Evolutionary conservation across 306 rosid species (phyloP), one percentile per base, ranked within the genome.

Genomic region (Crataegus laevigata): DNA sequence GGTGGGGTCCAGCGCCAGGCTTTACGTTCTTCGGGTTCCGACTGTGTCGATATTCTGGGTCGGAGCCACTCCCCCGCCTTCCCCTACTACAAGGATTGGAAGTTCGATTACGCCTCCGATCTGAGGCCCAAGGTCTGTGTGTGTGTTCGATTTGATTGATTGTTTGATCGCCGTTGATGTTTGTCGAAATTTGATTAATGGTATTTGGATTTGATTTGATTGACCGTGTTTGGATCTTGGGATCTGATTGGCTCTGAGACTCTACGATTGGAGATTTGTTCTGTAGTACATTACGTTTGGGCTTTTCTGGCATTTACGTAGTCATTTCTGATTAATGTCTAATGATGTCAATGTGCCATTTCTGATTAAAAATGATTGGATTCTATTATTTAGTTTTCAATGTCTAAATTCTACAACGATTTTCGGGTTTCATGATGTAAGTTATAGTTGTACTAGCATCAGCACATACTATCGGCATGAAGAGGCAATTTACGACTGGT

Each of bases 61-160:
- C 84, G 82, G 25, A 60, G 80, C 11, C 87, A 75, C 47, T 79
- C 88, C 26, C 91, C 89, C 4, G 66, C 92, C 2, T 94, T 94
- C 57, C 96, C 99, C 0, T 94, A 90, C 75, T 94, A 72, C 64
- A 83, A 84, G 11, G 90, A 85, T 50, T 94, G 96, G 96, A 85
- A 59, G 65, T 86, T 88, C 59, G 93, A 88, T 76, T 80, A 50
- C 78, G 69, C 40, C 8, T 57, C 88, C 71, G 89, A 90, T 89
- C 96, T 90, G 79, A 84, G 71, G 14, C 99, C 97, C 3, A 91
- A 91, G 96, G 98, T 90, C 21, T 63, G 58, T 66, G 40, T 25
- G 18, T 28, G 36, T 28, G 66, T 60, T 14, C n/a, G 17, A 60
- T 26, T 70, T 43, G 34, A 17, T 14, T 67, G 50, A 25, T 78